Percentiles rank a stretch among this genome's conserved stretches.
These are phyloP conservation scores for Crassisporium funariophilum DNA, from an alignment of 768 basidiomycete genomes.

Conservation along the genomic window DNA sequence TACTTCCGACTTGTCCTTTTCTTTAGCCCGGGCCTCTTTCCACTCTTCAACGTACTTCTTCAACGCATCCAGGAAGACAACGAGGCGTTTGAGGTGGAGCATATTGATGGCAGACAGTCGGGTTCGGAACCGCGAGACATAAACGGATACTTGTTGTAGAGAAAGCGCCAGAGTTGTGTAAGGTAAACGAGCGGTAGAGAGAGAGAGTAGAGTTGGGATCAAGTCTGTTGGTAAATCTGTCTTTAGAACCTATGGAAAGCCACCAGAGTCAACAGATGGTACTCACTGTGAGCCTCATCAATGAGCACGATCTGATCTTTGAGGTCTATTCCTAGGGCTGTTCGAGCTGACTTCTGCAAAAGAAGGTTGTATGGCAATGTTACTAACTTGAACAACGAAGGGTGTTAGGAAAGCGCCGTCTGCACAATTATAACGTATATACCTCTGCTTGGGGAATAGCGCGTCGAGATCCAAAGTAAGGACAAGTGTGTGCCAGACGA, in stretches of 20 bases:
- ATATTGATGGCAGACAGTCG: slow-evolving; percentile 72
- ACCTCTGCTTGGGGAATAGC: slow-evolving; percentile 94
- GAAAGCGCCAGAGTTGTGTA: slow-evolving; percentile 59
- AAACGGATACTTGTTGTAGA: slow-evolving; percentile 72
- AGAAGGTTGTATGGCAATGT: slow-evolving; percentile 93
- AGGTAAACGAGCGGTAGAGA: slow-evolving; percentile 74
- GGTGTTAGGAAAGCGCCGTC: background rate
- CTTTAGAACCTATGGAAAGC: background rate
- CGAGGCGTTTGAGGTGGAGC: slow-evolving; percentile 78
- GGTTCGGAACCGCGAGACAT: slow-evolving; percentile 77
- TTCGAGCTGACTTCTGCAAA: slow-evolving; percentile 78
- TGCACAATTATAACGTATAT: slow-evolving; percentile 14
- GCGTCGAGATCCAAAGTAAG: slow-evolving; percentile 89
- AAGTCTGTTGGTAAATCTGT: slow-evolving; percentile 60
- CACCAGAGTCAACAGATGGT: background rate
- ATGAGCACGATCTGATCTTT: slow-evolving; percentile 86
- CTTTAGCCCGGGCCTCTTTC: slow-evolving; percentile 37
- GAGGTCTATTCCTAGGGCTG: slow-evolving; percentile 85
- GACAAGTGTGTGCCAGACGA: slow-evolving; percentile 69
- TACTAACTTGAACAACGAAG: slow-evolving; percentile 58
- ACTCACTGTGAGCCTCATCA: slow-evolving; percentile 95
- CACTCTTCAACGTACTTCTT: slow-evolving; percentile 59
- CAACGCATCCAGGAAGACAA: slow-evolving; percentile 71
- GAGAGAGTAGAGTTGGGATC: slow-evolving; percentile 84
- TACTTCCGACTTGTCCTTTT: slow-evolving; percentile 51